Evolutionary conservation across 352 stramenopile species (phyloP).

Genomic region (Pythium folliculosum): DNA sequence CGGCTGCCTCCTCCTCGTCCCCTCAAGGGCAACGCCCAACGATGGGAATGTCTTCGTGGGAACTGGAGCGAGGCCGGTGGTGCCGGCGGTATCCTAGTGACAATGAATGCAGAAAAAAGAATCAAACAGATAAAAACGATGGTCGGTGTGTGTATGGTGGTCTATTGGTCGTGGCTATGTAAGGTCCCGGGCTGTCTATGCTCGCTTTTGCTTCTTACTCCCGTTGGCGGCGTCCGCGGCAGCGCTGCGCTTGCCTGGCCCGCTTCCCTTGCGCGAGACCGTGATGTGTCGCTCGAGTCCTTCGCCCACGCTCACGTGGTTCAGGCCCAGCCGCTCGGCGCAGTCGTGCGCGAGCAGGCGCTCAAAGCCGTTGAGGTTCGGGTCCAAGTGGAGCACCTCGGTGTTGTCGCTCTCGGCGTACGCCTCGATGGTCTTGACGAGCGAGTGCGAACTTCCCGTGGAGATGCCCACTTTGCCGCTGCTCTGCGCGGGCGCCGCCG

Average conservation of each 20-base stretch:
- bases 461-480: slow-evolving; percentile 46
- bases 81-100: neutral
- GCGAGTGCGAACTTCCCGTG: slow-evolving; percentile 60
- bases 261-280: slow-evolving; percentile 32
- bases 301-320: slow-evolving; percentile 66
- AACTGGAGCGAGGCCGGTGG: neutral
- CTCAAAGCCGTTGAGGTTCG: slow-evolving; percentile 83
- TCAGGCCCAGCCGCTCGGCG: slow-evolving; percentile 70
- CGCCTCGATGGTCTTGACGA: slow-evolving; percentile 85
- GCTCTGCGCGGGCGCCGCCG: slow-evolving; percentile 1
- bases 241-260: slow-evolving; percentile 19
- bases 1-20: too few species aligned
- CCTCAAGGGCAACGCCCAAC: too few species aligned
- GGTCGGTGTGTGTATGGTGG: neutral
- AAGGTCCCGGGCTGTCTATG: slow-evolving; percentile 9
- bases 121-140: slow-evolving; percentile 3
- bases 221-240: neutral
- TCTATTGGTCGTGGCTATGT: neutral
- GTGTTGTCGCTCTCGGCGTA: slow-evolving; percentile 53
- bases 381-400: slow-evolving; percentile 63
- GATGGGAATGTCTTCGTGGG: too few species aligned
- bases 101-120: slow-evolving; percentile 3
- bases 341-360: slow-evolving; percentile 81
- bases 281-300: slow-evolving; percentile 84
- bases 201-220: slow-evolving; percentile 41